Conservation (phyloP, 768 basidiomycete species). For the Suillus brevipes region DNA sequence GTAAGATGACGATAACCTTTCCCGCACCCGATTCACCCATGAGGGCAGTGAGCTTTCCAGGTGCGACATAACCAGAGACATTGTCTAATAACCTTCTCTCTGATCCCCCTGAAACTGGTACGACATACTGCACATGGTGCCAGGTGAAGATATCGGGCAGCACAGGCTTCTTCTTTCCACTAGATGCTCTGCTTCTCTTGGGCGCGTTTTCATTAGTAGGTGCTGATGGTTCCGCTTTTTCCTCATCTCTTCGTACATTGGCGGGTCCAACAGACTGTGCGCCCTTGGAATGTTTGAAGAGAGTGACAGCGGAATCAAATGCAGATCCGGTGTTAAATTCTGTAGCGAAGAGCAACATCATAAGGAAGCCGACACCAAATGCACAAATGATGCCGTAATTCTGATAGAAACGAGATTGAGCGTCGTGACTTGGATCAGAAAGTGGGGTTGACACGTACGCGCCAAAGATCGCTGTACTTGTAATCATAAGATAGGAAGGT, state of each 20-base stretch:
- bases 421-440: background rate
- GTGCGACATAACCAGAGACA: slow-evolving; percentile 77
- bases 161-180: slow-evolving; percentile 23
- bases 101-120: slow-evolving; percentile 33
- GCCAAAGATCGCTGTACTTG: slow-evolving; percentile 49
- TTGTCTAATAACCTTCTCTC: slow-evolving; percentile 63
- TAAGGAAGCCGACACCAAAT: slow-evolving; percentile 60
- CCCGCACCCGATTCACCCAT: slow-evolving; percentile 67
- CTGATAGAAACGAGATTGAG: slow-evolving; percentile 30
- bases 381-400: slow-evolving; percentile 70
- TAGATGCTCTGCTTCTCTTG: background rate
- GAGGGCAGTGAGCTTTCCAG: slow-evolving; percentile 75
- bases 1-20: slow-evolving; percentile 33
- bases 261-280: slow-evolving; percentile 27
- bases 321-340: slow-evolving; percentile 47
- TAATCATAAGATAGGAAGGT: slow-evolving; percentile 44
- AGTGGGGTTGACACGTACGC: slow-evolving; percentile 30
- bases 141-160: slow-evolving; percentile 75
- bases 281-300: slow-evolving; percentile 60
- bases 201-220: background rate
- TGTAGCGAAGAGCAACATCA: slow-evolving; percentile 56
- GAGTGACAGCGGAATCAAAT: slow-evolving; percentile 44
- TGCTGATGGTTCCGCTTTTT: slow-evolving; percentile 25
- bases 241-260: slow-evolving; percentile 28
- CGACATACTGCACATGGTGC: slow-evolving; percentile 67